A percentile compares a stretch with the other conserved stretches of the same genome.
Conservation (phyloP, 2,329 filamentous ascomycete species). For the Colletotrichum spaethianum region DNA sequence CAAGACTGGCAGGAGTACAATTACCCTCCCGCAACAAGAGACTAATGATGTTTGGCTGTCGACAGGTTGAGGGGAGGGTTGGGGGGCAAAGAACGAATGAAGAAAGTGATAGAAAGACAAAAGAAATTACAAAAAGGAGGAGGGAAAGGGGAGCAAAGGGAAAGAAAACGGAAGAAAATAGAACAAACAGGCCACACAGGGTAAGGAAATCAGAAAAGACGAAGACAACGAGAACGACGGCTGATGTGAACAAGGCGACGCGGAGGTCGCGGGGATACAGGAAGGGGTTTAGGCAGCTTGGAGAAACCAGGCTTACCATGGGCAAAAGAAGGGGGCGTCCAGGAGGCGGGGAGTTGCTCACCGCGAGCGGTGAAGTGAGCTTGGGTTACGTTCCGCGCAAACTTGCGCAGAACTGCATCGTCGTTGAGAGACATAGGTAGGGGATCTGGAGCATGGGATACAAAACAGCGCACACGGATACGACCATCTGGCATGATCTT, state of each 20-base stretch:
- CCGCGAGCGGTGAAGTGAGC: conserved; percentile 4
- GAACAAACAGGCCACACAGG: background rate
- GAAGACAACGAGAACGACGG: conserved; percentile 1
- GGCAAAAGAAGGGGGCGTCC: conserved; percentile 3
- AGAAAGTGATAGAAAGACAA: background rate
- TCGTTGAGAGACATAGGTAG: background rate
- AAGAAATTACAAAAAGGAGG: background rate
- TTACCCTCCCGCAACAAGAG: conserved; percentile 3
- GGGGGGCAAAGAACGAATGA: background rate
- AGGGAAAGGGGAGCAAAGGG: background rate
- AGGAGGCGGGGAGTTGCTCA: conserved; percentile 3
- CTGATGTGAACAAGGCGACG: background rate
- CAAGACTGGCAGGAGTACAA: conserved; percentile 3
- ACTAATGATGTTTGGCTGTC: background rate
- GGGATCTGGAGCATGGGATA: background rate
- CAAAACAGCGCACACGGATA: background rate
- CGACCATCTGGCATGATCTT: conserved; percentile 12
- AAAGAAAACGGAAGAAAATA: background rate
- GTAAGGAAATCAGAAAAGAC: background rate
- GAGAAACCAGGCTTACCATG: conserved; percentile 1
- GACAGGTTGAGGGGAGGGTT: background rate
- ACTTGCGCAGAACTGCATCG: background rate
- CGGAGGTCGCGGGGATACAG: background rate
- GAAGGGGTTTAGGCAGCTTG: background rate
- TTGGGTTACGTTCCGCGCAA: background rate